A percentile compares a stretch with the other conserved stretches of the same genome.
phyloP scores from a whole-genome alignment of 495 filamentous ascomycete genomes.

The Sabuloglossum arenarium region DNA sequence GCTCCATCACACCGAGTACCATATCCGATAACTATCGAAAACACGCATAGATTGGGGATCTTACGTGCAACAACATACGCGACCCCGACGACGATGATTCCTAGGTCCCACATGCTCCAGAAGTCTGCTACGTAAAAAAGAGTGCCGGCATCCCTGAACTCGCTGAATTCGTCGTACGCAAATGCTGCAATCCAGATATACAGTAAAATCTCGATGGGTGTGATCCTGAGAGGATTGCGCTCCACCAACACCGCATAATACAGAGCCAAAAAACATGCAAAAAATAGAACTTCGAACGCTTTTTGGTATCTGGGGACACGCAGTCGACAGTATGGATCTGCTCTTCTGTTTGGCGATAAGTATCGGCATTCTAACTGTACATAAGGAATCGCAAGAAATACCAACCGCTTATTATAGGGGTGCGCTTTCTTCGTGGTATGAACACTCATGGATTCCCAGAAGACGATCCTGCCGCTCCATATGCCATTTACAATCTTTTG shows the following conservation, averaged over 20 bases:
- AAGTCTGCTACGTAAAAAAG: conserved; percentile 75
- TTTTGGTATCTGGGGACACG: conserved; percentile 86
- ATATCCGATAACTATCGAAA: not conserved
- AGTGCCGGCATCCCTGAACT: conserved; percentile 61
- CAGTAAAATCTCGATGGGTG: conserved; percentile 29
- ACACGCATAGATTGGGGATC: conserved; percentile 12
- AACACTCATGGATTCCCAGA: conserved; percentile 68
- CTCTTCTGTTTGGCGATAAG: conserved; percentile 22
- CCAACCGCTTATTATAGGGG: conserved; percentile 49
- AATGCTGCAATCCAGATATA: conserved; percentile 65
- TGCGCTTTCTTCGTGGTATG: conserved; percentile 61
- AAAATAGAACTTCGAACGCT: conserved; percentile 72
- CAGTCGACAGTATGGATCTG: conserved; percentile 68
- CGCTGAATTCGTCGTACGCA: conserved; percentile 68
- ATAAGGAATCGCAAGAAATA: not conserved
- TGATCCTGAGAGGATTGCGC: conserved; percentile 26
- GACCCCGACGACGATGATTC: conserved; percentile 64
- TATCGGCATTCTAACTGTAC: not conserved
- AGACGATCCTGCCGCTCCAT: conserved; percentile 81
- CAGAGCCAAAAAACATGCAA: conserved; percentile 54
- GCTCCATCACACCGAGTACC: no score
- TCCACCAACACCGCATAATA: conserved; percentile 73
- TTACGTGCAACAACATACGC: conserved; percentile 52
- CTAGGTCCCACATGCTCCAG: conserved; percentile 78
- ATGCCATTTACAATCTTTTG: conserved; percentile 78